Evolutionary conservation across 2,329 filamentous ascomycete species (phyloP).

Genomic region (Cryphonectria radicalis): DNA sequence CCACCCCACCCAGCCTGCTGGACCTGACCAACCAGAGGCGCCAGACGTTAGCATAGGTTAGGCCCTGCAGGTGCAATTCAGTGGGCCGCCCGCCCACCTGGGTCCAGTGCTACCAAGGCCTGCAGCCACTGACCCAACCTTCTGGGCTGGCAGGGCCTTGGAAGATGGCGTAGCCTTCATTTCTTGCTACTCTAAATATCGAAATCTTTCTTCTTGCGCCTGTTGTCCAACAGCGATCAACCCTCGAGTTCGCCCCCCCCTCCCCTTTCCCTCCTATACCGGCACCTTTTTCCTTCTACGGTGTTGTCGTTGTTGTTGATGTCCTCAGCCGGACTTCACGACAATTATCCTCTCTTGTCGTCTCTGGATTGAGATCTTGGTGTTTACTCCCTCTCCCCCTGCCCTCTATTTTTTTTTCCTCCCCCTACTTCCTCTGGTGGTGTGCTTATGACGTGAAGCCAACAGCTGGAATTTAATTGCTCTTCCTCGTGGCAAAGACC

Average conservation of each 20-base stretch:
- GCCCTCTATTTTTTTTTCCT: too few species aligned
- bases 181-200: background rate
- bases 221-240: slow-evolving; percentile 11
- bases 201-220: slow-evolving; percentile 6
- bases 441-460: slow-evolving; percentile 1
- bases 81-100: background rate
- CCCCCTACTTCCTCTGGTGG: background rate
- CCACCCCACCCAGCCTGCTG: background rate
- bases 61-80: background rate
- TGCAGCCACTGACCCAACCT: background rate
- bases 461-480: background rate
- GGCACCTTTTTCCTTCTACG: slow-evolving; percentile 3
- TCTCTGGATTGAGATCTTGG: background rate
- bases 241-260: background rate
- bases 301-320: background rate
- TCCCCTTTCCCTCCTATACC: background rate
- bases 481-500: background rate
- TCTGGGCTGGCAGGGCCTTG: background rate
- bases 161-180: slow-evolving; percentile 12
- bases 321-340: background rate
- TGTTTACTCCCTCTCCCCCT: background rate
- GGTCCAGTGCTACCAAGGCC: background rate
- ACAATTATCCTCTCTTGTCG: background rate
- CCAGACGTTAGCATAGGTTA: background rate
- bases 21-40: background rate